Conservation (phyloP, 139 green algal genomes). For the Astrephomene gubernaculifera region DNA sequence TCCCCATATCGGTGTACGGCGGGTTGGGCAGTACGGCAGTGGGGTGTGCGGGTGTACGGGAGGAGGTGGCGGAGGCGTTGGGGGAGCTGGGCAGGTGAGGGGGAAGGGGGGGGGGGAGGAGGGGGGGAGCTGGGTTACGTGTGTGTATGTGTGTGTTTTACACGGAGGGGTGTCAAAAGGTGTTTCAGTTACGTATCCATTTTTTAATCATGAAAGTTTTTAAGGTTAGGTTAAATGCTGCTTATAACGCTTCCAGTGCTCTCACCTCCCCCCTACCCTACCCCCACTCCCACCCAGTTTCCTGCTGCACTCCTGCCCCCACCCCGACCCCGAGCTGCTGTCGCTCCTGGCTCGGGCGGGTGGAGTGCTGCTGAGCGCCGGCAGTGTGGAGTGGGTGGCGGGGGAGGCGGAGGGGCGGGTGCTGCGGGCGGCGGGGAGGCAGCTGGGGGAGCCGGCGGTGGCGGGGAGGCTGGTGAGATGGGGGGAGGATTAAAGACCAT, state of each 20-base stretch:
- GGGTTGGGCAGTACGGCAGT: conserved; percentile 36
- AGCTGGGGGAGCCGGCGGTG: not conserved
- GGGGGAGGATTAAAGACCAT: too few relatives aligned
- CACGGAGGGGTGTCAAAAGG: too few relatives aligned
- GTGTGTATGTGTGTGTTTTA: not conserved
- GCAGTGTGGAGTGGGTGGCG: not conserved
- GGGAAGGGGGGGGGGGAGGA: not conserved
- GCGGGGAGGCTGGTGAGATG: conserved; percentile 10
- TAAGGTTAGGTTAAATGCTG: not conserved
- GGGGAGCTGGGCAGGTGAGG: conserved; percentile 22
- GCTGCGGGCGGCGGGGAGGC: not conserved
- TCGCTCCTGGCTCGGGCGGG: not conserved
- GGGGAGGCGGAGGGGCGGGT: not conserved
- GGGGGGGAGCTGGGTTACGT: not conserved
- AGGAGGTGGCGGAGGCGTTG: conserved; percentile 45
- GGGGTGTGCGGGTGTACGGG: conserved; percentile 22
- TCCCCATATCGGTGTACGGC: conserved; percentile 33
- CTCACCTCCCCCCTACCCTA: not conserved
- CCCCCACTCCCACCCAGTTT: not conserved
- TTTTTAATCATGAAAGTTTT: not conserved
- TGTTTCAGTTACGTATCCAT: not conserved
- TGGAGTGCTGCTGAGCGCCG: conserved; percentile 15
- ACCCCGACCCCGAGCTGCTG: conserved; percentile 35
- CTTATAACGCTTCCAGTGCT: not conserved
- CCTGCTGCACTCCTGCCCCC: not conserved